A percentile compares a stretch with the other conserved stretches of the same genome.
Evolutionary conservation across 2,329 filamentous ascomycete species (phyloP).

Genomic region (Sporothrix inflata): DNA sequence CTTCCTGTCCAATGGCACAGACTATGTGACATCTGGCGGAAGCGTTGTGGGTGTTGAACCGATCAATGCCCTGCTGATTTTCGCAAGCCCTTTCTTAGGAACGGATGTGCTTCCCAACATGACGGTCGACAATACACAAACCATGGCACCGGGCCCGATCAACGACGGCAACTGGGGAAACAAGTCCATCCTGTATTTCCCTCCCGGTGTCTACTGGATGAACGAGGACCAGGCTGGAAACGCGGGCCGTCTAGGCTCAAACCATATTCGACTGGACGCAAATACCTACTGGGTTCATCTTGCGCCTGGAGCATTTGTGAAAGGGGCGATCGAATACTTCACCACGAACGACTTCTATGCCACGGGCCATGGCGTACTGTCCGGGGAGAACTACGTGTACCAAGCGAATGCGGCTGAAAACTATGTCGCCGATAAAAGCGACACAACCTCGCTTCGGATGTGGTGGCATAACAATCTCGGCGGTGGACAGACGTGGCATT

Average conservation of each 20-base stretch:
- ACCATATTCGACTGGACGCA: background rate
- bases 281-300: background rate
- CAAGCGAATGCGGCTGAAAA: background rate
- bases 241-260: background rate
- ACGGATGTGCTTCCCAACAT: background rate
- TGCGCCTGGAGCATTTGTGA: background rate
- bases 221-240: background rate
- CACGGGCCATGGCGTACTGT: background rate
- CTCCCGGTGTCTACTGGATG: background rate
- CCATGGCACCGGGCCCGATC: background rate
- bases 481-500: background rate
- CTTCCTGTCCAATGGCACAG: background rate
- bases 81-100: background rate
- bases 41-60: background rate
- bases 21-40: background rate
- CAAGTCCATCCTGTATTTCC: background rate
- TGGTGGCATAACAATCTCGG: background rate
- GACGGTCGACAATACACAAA: background rate
- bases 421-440: background rate
- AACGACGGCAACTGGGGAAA: background rate
- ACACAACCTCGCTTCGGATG: background rate
- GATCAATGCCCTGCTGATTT: background rate
- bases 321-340: background rate
- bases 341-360: background rate
- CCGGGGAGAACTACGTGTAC: background rate